Percentiles rank a stretch among this genome's conserved stretches.
These are phyloP conservation scores for Amanita pallidorosea DNA, from an alignment of 768 basidiomycete species.

Conservation along the genomic window DNA sequence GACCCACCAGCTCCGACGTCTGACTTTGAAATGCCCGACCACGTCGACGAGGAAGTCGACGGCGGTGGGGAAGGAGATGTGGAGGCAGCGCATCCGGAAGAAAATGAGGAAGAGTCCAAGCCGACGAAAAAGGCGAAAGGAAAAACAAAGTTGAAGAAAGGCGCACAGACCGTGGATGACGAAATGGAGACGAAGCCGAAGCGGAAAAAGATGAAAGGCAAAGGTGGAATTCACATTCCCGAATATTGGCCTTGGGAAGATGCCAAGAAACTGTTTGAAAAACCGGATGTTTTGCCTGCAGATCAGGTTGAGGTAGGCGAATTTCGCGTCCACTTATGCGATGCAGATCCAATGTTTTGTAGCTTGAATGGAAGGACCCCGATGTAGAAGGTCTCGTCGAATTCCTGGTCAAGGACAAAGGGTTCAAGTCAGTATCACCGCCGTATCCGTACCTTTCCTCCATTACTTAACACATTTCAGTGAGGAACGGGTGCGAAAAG, in stretches of 20 bases:
- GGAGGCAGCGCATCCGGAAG: conserved; percentile 2
- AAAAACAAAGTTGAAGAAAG: background rate
- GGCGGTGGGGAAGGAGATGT: conserved; percentile 11
- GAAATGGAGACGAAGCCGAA: conserved; percentile 19
- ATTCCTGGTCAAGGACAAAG: conserved; percentile 90
- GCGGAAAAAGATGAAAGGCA: conserved; percentile 5
- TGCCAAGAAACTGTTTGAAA: conserved; percentile 82
- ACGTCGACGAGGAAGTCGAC: conserved; percentile 5
- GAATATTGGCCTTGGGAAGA: conserved; percentile 98
- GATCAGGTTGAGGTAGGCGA: conserved; percentile 66
- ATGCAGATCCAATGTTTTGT: conserved; percentile 4
- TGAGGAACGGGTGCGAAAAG: conserved; percentile 93
- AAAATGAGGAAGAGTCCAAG: background rate
- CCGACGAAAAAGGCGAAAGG: background rate
- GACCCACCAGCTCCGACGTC: conserved; percentile 35
- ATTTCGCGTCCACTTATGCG: background rate
- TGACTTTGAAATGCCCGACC: conserved; percentile 30
- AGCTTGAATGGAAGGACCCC: conserved; percentile 93
- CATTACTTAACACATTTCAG: conserved; percentile 28
- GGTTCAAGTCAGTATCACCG: conserved; percentile 71
- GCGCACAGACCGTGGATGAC: conserved; percentile 7
- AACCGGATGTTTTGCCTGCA: conserved; percentile 83
- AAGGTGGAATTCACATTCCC: conserved; percentile 48
- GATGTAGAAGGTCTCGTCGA: conserved; percentile 90
- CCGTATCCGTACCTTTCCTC: background rate